Percentiles rank a stretch among this genome's conserved stretches.
phyloP scores from a whole-genome alignment of 805 yeast genomes.

The Zygoascus bituminiphila region DNA sequence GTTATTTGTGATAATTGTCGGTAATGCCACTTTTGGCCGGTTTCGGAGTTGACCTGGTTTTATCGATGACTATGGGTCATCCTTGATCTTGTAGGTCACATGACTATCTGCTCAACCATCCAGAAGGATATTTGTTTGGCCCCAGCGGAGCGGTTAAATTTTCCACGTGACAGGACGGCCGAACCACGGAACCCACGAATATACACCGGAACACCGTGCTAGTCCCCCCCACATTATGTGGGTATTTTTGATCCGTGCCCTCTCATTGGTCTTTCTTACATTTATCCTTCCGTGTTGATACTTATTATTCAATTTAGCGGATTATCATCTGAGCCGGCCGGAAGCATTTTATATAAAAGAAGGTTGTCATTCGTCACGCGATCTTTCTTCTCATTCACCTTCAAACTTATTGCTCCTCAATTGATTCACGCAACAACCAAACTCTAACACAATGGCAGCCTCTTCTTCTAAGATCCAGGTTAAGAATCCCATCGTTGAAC shows the following conservation, averaged over 20 bases:
- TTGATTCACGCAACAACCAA: too few species aligned
- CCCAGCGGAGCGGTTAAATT: background rate
- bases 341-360: too few species aligned
- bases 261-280: background rate
- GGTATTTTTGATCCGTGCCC: background rate
- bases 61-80: background rate
- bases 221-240: background rate
- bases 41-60: background rate
- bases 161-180: too few species aligned
- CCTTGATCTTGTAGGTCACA: background rate
- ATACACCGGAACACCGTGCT: background rate
- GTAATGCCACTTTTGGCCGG: too few species aligned
- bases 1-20: too few species aligned
- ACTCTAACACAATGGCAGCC: constrained; percentile 2
- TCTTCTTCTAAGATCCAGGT: constrained; percentile 54
- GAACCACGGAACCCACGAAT: background rate
- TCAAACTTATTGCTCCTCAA: too few species aligned
- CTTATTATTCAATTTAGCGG: too few species aligned
- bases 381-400: too few species aligned
- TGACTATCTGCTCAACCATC: background rate
- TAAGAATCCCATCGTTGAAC: constrained; percentile 83
- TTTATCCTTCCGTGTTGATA: background rate
- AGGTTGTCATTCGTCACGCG: too few species aligned
- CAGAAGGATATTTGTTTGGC: background rate
- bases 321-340: too few species aligned